Base-by-base conservation (phyloP, 2,329 filamentous ascomycete species). In the Aspergillus phoenicis region DNA sequence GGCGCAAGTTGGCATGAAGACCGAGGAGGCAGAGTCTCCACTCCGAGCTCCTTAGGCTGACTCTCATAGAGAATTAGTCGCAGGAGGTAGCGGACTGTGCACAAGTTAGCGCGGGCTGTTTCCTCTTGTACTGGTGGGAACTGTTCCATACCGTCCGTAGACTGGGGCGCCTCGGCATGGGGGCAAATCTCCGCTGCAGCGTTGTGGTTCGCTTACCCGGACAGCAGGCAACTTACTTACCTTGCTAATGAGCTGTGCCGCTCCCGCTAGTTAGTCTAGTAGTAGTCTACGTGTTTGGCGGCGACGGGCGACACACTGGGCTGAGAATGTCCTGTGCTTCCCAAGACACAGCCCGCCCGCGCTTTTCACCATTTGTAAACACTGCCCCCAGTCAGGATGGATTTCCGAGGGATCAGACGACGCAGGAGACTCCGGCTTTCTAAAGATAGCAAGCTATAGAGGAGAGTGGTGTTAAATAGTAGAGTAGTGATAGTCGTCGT, bases 1-100 rank as follows among this genome's bases (percentile, higher is more conserved):
- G 17, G 36, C 33, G 39, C 51, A n/a, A 10, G 39, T 24, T 33
- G 39, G 20, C 38, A 55, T 15, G 28, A 33, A 28, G 5, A 45
- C 28, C 15, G 38, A 28, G 13, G n/a, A 15, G 24, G 33, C 33
- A 36, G 52, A 39, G 38, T 13, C 28, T 43, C 52, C 28, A 55
- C 38, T 17, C 24, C 24, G 15, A 28, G 22, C 38, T 57, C 33
- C 54, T 59, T 30, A 22, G 24, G 43, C 47, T 15, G 58, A 36
- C 39, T 55, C 43, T 36, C 11, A 30, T 2, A 20, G 52, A 39
- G 15, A n/a, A 13, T 48, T 30, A 22, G 41, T 26, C 10, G 53
- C n/a, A 60, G 58, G 61, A 62, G 62, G 58, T 61, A 54, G 56
- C 56, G 63, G 56, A 58, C 60, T 57, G 62, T 62, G 62, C 59